phyloP scores from a whole-genome alignment of 2,329 filamentous ascomycete species.

The Penicillium sclerotiorum region DNA sequence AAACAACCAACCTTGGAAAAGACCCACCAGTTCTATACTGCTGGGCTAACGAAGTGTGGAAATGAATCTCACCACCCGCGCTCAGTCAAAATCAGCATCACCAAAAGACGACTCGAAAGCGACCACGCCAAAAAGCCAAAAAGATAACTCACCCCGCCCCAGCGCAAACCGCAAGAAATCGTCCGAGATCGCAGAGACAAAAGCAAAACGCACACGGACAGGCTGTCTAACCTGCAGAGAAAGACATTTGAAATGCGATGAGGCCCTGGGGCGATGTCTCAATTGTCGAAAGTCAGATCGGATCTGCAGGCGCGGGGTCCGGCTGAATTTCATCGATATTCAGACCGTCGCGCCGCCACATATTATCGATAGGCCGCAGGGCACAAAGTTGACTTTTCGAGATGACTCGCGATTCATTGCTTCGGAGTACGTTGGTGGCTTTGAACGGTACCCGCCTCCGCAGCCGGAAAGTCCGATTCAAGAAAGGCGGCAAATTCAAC shows the following conservation, averaged over 20 bases:
- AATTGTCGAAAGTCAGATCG: conserved; percentile 90
- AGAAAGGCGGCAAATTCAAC: conserved; percentile 16
- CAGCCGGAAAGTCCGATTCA: conserved; percentile 42
- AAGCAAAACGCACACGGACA: conserved; percentile 84
- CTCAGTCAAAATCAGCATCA: conserved; percentile 16
- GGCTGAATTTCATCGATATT: conserved; percentile 89
- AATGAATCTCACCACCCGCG: conserved; percentile 24
- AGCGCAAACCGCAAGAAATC: conserved; percentile 28
- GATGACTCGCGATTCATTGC: conserved; percentile 91
- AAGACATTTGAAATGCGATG: conserved; percentile 88
- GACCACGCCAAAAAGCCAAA: conserved; percentile 20
- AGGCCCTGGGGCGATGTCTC: conserved; percentile 65
- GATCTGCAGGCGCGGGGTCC: conserved; percentile 80
- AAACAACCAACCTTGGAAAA: background rate
- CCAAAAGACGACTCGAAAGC: conserved; percentile 11
- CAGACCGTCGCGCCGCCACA: conserved; percentile 70
- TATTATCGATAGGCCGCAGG: conserved; percentile 59
- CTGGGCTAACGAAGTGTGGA: background rate
- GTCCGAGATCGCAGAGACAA: conserved; percentile 42
- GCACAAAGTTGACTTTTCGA: conserved; percentile 76
- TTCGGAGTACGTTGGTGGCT: conserved; percentile 82
- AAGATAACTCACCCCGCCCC: conserved; percentile 16
- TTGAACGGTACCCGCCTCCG: conserved; percentile 68
- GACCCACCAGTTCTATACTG: background rate
- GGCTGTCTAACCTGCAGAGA: conserved; percentile 90